Evolutionary conservation across 169 alveolate species (phyloP).

Genomic region (Babesia bigemina): DNA sequence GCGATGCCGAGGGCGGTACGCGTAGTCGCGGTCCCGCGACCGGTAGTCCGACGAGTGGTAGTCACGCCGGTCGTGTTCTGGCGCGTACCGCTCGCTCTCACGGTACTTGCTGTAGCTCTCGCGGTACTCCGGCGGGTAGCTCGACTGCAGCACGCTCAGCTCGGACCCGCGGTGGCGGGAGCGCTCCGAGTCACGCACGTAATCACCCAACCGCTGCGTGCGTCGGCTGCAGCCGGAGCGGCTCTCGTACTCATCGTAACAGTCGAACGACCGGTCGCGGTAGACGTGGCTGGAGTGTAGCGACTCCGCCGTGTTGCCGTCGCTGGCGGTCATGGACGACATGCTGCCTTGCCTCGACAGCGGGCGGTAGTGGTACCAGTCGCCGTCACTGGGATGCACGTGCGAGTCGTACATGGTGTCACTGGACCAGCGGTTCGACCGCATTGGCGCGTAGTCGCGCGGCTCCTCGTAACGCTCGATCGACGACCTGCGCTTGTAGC

Average conservation of each 20-base stretch:
- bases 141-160: no score
- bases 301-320: background rate
- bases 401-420: background rate
- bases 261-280: background rate
- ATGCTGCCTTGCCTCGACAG: background rate
- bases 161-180: background rate
- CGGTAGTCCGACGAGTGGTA: background rate
- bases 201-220: background rate
- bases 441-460: background rate
- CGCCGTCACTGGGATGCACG: background rate
- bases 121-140: background rate
- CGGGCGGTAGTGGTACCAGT: background rate
- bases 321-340: background rate
- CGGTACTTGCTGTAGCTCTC: background rate
- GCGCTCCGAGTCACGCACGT: background rate
- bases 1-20: background rate
- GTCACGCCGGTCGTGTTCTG: background rate
- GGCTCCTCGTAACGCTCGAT: background rate
- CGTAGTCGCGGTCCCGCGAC: background rate
- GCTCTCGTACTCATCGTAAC: background rate
- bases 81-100: background rate
- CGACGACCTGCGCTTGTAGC: background rate
- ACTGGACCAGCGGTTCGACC: no score
- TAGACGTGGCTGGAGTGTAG: background rate
- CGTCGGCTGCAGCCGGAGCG: constrained; percentile 1